Evolutionary conservation across 2,329 filamentous ascomycete species (phyloP).

Genomic region (Paecilomyces variotii): DNA sequence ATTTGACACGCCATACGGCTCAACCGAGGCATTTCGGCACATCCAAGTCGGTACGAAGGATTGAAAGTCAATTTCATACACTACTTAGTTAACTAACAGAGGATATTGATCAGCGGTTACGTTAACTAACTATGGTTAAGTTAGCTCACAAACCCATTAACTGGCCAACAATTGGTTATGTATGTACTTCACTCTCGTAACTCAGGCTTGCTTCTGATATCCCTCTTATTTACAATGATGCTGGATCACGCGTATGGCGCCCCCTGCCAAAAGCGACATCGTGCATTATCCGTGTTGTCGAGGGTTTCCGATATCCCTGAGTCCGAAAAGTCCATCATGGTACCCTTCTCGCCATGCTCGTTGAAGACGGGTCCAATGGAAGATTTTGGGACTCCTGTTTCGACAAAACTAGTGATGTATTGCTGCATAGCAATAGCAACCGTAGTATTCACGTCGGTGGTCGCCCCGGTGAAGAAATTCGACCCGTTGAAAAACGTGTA

Average conservation of each 20-base stretch:
- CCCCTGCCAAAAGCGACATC: constrained; percentile 49
- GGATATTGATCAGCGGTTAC: too few relatives aligned
- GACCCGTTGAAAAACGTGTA: constrained; percentile 46
- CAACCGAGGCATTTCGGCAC: not conserved
- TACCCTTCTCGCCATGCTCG: constrained; percentile 38
- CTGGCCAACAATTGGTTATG: too few relatives aligned
- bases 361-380: constrained; percentile 35
- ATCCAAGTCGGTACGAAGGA: not conserved
- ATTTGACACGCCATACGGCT: not conserved
- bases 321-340: constrained; percentile 38
- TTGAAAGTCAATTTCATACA: too few relatives aligned
- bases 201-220: not conserved
- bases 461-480: not conserved
- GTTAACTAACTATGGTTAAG: too few relatives aligned
- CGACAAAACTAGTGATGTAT: constrained; percentile 30
- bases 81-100: too few relatives aligned
- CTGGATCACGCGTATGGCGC: not conserved
- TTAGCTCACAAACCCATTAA: too few relatives aligned
- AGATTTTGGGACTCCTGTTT: constrained; percentile 27
- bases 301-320: constrained; percentile 32
- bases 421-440: constrained; percentile 29
- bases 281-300: constrained; percentile 40
- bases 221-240: not conserved
- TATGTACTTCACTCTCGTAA: too few relatives aligned
- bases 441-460: constrained; percentile 15